Percentiles rank a stretch among this genome's conserved stretches.
phyloP scores from a whole-genome alignment of 306 rosid genomes.

The Glycine soja region DNA sequence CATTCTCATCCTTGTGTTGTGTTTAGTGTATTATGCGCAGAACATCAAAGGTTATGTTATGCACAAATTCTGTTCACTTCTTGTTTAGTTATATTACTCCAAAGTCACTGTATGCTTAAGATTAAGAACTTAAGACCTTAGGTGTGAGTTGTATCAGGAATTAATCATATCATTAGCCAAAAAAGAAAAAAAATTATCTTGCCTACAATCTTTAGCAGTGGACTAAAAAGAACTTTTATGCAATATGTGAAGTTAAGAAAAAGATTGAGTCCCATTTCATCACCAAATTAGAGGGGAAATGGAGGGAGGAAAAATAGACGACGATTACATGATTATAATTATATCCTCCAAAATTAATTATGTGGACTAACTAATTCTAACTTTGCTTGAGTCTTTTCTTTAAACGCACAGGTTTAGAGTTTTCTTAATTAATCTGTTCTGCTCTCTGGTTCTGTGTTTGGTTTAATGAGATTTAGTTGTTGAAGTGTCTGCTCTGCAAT shows the following conservation, averaged over 20 bases:
- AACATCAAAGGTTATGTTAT: not conserved
- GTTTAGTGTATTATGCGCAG: not conserved
- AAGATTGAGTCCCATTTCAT: not conserved
- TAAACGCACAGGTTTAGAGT: not conserved
- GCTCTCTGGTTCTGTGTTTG: conserved; percentile 13
- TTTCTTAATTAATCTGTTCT: not conserved
- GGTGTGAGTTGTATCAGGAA: not conserved
- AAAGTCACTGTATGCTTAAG: not conserved
- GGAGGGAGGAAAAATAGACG: not conserved
- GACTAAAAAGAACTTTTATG: not conserved
- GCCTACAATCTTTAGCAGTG: not conserved
- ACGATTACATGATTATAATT: not conserved
- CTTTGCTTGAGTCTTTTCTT: not conserved
- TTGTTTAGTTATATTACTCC: not conserved
- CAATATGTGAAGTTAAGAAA: not conserved
- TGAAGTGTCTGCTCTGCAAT: conserved; percentile 14
- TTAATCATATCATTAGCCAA: not conserved
- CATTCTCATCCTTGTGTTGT: not conserved
- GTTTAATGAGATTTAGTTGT: not conserved
- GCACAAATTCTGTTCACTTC: not conserved
- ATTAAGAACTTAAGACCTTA: not conserved
- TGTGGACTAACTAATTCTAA: not conserved
- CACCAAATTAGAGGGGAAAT: not conserved
- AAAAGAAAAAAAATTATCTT: not conserved
- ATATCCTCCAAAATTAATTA: conserved; percentile 12